These are phyloP conservation scores for Leptomonas pyrrhocoris DNA, from an alignment of 208 protist species.

Conservation along the genomic window DNA sequence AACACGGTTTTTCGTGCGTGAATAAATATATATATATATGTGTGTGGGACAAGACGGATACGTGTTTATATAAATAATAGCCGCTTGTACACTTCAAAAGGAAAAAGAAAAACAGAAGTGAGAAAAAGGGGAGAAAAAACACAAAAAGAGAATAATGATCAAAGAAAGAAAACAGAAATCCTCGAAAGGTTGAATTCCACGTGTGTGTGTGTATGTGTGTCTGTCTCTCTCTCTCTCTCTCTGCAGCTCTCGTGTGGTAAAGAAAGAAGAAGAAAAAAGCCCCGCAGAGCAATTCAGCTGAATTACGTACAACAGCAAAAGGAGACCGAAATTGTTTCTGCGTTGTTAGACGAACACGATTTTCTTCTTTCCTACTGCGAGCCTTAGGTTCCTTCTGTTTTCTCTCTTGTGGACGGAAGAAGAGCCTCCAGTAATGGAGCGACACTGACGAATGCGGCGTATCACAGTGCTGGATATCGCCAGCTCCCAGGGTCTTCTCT, in stretches of 20 bases:
- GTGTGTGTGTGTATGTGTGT: no score
- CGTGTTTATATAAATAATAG: no score
- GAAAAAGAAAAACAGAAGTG: background rate
- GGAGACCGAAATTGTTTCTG: slow-evolving; percentile 12
- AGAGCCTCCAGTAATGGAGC: background rate
- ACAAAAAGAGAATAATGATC: slow-evolving; percentile 5
- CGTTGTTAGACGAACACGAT: background rate
- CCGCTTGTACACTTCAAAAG: no score
- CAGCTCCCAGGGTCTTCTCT: background rate
- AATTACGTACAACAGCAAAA: slow-evolving; percentile 11
- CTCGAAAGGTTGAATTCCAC: no score
- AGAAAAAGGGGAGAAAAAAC: slow-evolving; percentile 13
- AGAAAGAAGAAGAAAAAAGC: slow-evolving; percentile 11
- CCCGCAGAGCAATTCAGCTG: background rate
- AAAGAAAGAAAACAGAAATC: background rate
- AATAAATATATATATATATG: no score
- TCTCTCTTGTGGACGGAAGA: no score
- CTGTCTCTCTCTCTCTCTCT: no score
- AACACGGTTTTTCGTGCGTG: no score
- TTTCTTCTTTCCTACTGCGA: background rate
- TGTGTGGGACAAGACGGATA: no score
- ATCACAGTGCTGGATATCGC: background rate
- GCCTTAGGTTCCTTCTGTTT: no score
- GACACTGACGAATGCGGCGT: background rate
- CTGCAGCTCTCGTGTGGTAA: background rate